These are phyloP conservation scores for Sarcodon sp. DNA, from an alignment of 768 basidiomycete species.

Conservation along the genomic window DNA sequence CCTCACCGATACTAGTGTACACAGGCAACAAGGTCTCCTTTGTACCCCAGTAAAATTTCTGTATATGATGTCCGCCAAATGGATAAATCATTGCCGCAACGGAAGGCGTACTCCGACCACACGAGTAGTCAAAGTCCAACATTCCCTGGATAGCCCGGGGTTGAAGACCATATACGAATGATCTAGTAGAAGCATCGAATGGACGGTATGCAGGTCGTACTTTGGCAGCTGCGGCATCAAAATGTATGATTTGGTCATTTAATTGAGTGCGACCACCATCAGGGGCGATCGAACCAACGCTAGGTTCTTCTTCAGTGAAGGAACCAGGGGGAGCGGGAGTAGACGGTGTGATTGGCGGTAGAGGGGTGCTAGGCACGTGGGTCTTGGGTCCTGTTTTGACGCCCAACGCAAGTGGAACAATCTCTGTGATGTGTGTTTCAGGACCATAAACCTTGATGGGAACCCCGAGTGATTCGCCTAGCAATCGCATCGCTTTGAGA, in stretches of 20 bases:
- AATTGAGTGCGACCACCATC: slow-evolving; percentile 75
- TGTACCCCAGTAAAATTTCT: slow-evolving; percentile 99
- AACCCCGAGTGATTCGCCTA: slow-evolving; percentile 94
- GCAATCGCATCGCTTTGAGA: slow-evolving; percentile 95
- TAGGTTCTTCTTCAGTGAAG: slow-evolving; percentile 7
- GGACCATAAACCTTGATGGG: slow-evolving; percentile 96
- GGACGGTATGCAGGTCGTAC: slow-evolving; percentile 75
- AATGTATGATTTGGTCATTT: slow-evolving; percentile 84
- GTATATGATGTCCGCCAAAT: slow-evolving; percentile 99
- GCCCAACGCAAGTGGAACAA: slow-evolving; percentile 96
- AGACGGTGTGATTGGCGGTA: slow-evolving; percentile 28
- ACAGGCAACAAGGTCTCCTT: slow-evolving; percentile 98
- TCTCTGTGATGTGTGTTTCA: slow-evolving; percentile 97
- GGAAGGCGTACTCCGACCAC: slow-evolving; percentile 80
- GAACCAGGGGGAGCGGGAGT: slow-evolving; percentile 10
- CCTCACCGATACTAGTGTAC: slow-evolving; percentile 86
- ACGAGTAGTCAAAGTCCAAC: slow-evolving; percentile 99
- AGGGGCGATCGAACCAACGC: slow-evolving; percentile 62
- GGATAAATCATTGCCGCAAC: slow-evolving; percentile 99
- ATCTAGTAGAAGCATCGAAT: slow-evolving; percentile 88
- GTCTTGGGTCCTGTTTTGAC: slow-evolving; percentile 43
- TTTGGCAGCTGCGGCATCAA: slow-evolving; percentile 38
- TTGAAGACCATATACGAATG: slow-evolving; percentile 97
- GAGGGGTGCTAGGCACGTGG: slow-evolving; percentile 31
- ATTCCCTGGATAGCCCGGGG: slow-evolving; percentile 97